Evolutionary conservation across 345 rosid species (phyloP).

Genomic region (Dovyalis caffra): DNA sequence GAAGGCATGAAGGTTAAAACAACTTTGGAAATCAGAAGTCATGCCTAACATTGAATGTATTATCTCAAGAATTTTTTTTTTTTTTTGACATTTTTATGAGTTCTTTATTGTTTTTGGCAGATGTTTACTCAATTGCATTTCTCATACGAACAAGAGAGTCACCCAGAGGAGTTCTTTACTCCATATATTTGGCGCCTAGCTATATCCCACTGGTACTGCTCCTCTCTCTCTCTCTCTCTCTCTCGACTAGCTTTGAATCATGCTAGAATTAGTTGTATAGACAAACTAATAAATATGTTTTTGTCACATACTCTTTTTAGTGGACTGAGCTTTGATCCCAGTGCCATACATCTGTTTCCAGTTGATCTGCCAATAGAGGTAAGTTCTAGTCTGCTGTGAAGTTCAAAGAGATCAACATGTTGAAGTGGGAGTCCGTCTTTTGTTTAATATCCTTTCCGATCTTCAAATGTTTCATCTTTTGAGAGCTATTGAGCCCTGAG

Average conservation of each 20-base stretch:
- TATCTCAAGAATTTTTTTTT: not conserved
- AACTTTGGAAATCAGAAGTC: not conserved
- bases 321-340: conserved; percentile 46
- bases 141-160: conserved; percentile 98
- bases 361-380: conserved; percentile 53
- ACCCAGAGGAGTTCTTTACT: conserved; percentile 93
- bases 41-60: not conserved
- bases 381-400: conserved; percentile 28
- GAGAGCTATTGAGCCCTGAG: not conserved
- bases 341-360: conserved; percentile 74
- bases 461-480: not conserved
- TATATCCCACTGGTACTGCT: conserved; percentile 56
- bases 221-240: not conserved
- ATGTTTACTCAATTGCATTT: conserved; percentile 94
- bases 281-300: conserved; percentile 8
- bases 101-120: conserved; percentile 33
- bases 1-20: conserved; percentile 87
- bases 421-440: not conserved
- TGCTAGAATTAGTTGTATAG: not conserved
- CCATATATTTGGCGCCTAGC: conserved; percentile 92
- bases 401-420: not conserved
- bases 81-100: not conserved
- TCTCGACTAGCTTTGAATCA: too few species aligned
- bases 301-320: not conserved
- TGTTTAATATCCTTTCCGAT: not conserved